Base-by-base conservation (phyloP, 768 basidiomycete species). In the Trametes meyenii region DNA sequence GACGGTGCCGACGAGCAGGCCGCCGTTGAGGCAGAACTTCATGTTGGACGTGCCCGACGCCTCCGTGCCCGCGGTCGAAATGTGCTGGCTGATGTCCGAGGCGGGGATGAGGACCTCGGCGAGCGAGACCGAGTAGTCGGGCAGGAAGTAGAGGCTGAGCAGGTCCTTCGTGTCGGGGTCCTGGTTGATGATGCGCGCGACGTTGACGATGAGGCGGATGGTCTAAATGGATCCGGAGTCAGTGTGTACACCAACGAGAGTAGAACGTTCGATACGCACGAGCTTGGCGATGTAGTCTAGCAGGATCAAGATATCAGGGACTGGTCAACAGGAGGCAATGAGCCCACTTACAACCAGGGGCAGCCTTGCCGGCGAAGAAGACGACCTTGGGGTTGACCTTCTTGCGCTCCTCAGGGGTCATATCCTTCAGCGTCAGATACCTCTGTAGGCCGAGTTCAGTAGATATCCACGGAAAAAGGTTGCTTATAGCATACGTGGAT, bases 331-430 rank as follows among this genome's bases (percentile, higher is more conserved):
- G 29, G 29, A 8, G 29, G 12, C 5, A 19, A 45, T 33, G 19
- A 17, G 14, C 26, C 19, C 7, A 77, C 87, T 70, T 71, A 90
- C 89, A 94, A 60, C 87, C 96, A 40, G 96, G 96, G 0, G 96
- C 96, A 55, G 96, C 95, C 74, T 98, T 98, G 64, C 97, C 96
- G 35, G 94, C 96, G 65, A 99, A 98, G 81, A 99, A 91, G n/a
- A 94, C 89, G 19, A 94, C 94, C 54, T 87, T 84, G n/a, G 86
- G 90, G 66, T 84, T 86, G 65, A 89, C 83, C 72, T 90, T 91
- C 79, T 90, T 89, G 69, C 90, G 84, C 72, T 97, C 87, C 29
- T 75, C 87, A 0, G 90, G 83, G 2, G 81, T 79, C 86, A 96
- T 85, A 35, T 74, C 80, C 78, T 98, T 98, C 74, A 97, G 74